Base-by-base conservation (phyloP, 1,284 basidiomycete species). In the Ustilago lituana region DNA sequence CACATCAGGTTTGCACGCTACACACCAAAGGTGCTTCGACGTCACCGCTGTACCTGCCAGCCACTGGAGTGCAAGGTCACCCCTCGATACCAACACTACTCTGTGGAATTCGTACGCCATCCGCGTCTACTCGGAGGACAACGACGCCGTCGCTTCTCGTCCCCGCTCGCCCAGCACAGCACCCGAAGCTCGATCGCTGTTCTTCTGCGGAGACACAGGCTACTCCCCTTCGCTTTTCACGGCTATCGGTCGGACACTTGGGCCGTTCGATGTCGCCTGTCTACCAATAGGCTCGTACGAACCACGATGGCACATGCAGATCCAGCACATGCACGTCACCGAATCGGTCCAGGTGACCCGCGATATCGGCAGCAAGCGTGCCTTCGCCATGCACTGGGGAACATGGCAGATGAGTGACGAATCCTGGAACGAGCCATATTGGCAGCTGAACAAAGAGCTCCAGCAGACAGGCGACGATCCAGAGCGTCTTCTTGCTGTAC, bases 1-100 rank as follows among this genome's bases (percentile, higher is more conserved):
- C n/a, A 7, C 15, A 17, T 2, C 43, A 17, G 22, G 15, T 6
- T 20, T 41, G 3, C n/a, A 17, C 11, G 4, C 29, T 4, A 39
- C 39, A 26, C 50, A 47, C 12, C 24, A 43, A 29, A 37, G 57
- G 17, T 48, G 43, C 33, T 40, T 77, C 23, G 53, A 68, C 10
- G 39, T 77, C 26, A 68, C 70, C 3, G 73, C 74, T 7, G 59
- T 74, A 2, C 73, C 77, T 11, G 60, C 76, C 22, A 68, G 83
- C 78, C 85, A 85, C 73, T 85, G 85, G 85, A 84, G 83, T 2
- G 85, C 83, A 3, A 77, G 85, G 6, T 83, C 82, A 8, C 83
- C 83, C 0, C 65, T 83, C 1, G 85, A 85, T 61, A 84, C 84
- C 27, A 86, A 86, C 59, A 82, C 82, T 7, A 83, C 83, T 0